Evolutionary conservation across 2,329 filamentous ascomycete genomes (phyloP), one percentile per base, ranked within the genome.

Genomic region (Gliomastix tumulicola): DNA sequence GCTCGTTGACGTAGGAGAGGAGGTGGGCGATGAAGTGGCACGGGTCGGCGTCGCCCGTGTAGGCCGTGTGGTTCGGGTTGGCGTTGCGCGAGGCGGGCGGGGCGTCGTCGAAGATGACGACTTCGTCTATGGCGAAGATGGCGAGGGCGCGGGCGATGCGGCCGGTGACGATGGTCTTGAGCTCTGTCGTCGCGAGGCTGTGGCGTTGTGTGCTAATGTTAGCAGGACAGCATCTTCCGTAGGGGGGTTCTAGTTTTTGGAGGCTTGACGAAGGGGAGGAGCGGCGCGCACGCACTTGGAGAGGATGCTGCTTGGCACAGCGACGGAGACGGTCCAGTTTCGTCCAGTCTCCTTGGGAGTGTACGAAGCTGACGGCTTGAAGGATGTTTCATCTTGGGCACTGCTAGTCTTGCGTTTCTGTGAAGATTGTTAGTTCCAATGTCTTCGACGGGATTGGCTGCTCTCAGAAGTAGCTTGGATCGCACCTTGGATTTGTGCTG

Each of bases 41-140:
- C 2, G 86, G 86, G 50, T 92, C 82, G 12, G 76, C 68, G 52
- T 80, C 84, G 44, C 80, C 84, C 2, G 83, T 88, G 61, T 79
- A 71, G 49, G 66, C 58, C 33, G 67, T 58, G 7, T 13, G 25
- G 25, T 35, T 35, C 35, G 67, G 65, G 47, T 78, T 71, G 37
- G 60, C 57, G 16, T 57, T 60, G 21, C 71, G 69, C 21, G 65
- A 51, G 12, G 68, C 60, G 7, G 49, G 34, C 3, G 70, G 69
- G 23, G 68, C 69, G 59, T 94, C 88, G 52, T 90, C 79, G 57
- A 84, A 94, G 37, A 94, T 66, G 35, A 94, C 71, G 21, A 94
- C 71, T 61, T 94, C 88, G 54, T 94, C 88, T 46, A 94, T 74
- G 50, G 77, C 82, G 62, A 92, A 94, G 44, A 94, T 82, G 42